Evolutionary conservation across 352 stramenopile species (phyloP), one percentile per base, ranked within the genome.

Genomic region (Blastocystis sp.): DNA sequence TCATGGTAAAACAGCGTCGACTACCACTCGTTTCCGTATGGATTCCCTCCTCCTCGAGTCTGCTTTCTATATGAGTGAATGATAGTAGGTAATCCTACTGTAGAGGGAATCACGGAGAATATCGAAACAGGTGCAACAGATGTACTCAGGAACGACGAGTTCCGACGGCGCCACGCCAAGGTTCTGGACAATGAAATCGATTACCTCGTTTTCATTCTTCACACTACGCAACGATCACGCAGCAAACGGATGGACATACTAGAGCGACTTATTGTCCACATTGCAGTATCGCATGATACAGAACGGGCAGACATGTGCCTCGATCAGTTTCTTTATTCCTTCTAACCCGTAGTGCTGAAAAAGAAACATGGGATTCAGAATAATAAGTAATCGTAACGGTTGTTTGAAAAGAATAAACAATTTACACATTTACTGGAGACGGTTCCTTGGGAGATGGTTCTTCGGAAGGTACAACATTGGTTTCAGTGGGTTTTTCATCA

Each of bases 91-190:
- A 46, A 34, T 32, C 29, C 2, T 44, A 81, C 69, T 44, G 40
- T 44, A 81, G 29, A 81, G 49, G 1, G 44, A 57, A 24, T 81
- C 69, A 42, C 48, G n/a, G 14, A 81, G 27, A 21, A 81, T 49
- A 64, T 81, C 44, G 69, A 81, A 81, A 40, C 69, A 81, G 16
- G 69, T 64, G 24, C n/a, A 46, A 42, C 69, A 81, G 11, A 81
- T 61, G 11, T 48, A 63, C 0, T 81, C 36, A 11, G 69, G 46
- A 44, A 81, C n/a, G 7, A 64, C 51, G 1, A 81, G 24, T 40
- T 81, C 69, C 4, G 46, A 65, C 32, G 51, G 18, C 11, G 44
- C 18, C 18, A 81, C 29, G 40, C 49, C 44, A 38, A 81, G 14
- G 21, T 64, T 29, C n/a, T 32, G 29, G 29, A 44, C 69, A 65